Evolutionary conservation across 2,329 filamentous ascomycete genomes (phyloP).

Genomic region (Ceratocystis harringtonii): DNA sequence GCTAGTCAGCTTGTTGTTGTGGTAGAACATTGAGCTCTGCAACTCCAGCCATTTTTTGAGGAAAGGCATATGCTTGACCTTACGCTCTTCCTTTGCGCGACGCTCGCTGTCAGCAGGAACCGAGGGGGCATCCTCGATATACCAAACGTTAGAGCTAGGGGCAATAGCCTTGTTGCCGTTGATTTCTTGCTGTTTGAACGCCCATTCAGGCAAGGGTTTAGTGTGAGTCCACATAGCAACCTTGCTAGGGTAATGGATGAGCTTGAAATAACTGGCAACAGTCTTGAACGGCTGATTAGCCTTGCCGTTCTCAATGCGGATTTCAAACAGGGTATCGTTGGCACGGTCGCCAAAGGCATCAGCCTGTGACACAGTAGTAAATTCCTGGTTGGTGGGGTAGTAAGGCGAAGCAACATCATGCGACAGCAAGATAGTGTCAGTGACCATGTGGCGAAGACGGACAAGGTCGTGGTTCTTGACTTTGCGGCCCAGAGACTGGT

Average conservation of each 20-base stretch:
- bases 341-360: slow-evolving; percentile 58
- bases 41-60: slow-evolving; percentile 90
- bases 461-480: slow-evolving; percentile 77
- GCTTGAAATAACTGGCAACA: slow-evolving; percentile 84
- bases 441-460: slow-evolving; percentile 72
- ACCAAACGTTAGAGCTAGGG: slow-evolving; percentile 87
- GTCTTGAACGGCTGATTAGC: slow-evolving; percentile 71
- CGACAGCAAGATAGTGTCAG: slow-evolving; percentile 72
- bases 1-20: slow-evolving; percentile 95
- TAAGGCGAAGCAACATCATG: slow-evolving; percentile 96
- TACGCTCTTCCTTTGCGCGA: slow-evolving; percentile 56
- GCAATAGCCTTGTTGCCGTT: slow-evolving; percentile 95
- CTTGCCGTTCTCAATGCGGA: slow-evolving; percentile 80
- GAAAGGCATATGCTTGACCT: slow-evolving; percentile 77
- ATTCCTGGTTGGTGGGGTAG: slow-evolving; percentile 96
- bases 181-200: slow-evolving; percentile 92
- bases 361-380: slow-evolving; percentile 64
- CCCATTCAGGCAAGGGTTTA: slow-evolving; percentile 93
- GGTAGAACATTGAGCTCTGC: slow-evolving; percentile 96
- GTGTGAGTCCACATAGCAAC: slow-evolving; percentile 99
- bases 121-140: slow-evolving; percentile 78
- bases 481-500: slow-evolving; percentile 34
- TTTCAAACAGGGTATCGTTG: slow-evolving; percentile 86
- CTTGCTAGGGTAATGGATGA: slow-evolving; percentile 85
- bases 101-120: slow-evolving; percentile 57